Conservation (phyloP, 768 basidiomycete genomes). For the Suillus plorans region DNA sequence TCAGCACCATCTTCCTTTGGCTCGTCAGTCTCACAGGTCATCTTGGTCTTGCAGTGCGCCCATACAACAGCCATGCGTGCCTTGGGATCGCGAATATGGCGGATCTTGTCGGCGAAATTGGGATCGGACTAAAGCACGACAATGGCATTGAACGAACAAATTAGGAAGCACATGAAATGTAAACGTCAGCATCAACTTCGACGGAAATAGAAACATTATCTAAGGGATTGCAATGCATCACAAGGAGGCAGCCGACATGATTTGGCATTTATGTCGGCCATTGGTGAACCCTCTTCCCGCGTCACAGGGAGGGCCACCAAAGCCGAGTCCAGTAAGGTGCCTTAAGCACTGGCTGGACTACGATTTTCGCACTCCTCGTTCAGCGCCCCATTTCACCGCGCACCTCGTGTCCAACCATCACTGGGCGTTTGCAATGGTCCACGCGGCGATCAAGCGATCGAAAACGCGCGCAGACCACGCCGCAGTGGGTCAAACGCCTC, state of each 20-base stretch:
- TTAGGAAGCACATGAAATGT: constrained; percentile 49
- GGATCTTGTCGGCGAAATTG: constrained; percentile 83
- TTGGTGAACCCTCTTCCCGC: constrained; percentile 55
- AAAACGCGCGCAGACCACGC: constrained; percentile 81
- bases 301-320: constrained; percentile 64
- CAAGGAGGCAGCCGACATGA: constrained; percentile 59
- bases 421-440: constrained; percentile 64
- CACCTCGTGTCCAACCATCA: constrained; percentile 84
- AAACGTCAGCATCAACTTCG: constrained; percentile 62
- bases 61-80: constrained; percentile 84
- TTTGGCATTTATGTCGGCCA: constrained; percentile 61
- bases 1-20: constrained; percentile 83
- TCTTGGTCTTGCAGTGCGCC: constrained; percentile 86
- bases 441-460: constrained; percentile 94
- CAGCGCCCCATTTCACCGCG: constrained; percentile 98
- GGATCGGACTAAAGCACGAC: constrained; percentile 67
- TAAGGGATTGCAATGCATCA: constrained; percentile 38
- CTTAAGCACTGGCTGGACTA: constrained; percentile 23
- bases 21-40: constrained; percentile 85
- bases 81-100: constrained; percentile 84
- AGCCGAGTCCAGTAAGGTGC: constrained; percentile 22
- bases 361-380: constrained; percentile 86
- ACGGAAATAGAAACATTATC: constrained; percentile 30
- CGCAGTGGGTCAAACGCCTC: constrained; percentile 82
- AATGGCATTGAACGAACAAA: constrained; percentile 22